Evolutionary conservation across 805 yeast genomes (phyloP).

Genomic region (Yarrowia hollandica): DNA sequence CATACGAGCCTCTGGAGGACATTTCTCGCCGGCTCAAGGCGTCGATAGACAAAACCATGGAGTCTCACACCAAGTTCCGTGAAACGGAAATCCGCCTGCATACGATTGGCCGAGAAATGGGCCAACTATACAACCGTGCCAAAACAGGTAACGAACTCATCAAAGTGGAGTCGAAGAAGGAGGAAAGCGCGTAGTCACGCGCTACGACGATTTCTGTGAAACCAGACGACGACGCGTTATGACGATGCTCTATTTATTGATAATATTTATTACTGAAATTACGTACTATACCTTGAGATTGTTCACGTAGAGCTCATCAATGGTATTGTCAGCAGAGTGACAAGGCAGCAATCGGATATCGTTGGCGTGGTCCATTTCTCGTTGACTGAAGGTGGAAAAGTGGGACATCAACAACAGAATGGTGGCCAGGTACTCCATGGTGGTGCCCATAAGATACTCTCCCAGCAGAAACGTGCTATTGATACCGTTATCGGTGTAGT

Average conservation of each 20-base stretch:
- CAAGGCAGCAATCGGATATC: background rate
- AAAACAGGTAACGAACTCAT: slow-evolving; percentile 6
- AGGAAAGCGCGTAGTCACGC: background rate
- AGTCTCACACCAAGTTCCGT: background rate
- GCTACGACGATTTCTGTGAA: too few species aligned
- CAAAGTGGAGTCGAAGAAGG: background rate
- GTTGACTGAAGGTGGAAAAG: background rate
- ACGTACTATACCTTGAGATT: background rate
- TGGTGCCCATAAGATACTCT: slow-evolving; percentile 16
- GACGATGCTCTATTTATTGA: background rate
- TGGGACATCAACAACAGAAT: background rate
- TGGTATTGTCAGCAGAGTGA: background rate
- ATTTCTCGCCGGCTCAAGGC: background rate
- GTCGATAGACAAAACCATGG: background rate
- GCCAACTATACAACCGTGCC: background rate
- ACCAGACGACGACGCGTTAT: background rate
- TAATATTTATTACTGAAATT: background rate
- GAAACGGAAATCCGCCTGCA: slow-evolving; percentile 3
- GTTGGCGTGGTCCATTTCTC: background rate
- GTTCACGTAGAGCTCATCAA: background rate
- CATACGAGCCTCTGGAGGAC: slow-evolving; percentile 19
- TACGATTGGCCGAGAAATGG: slow-evolving; percentile 9
- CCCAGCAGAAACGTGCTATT: background rate
- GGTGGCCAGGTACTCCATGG: slow-evolving; percentile 19
- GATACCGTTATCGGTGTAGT: background rate